Evolutionary conservation across 106 monocot genomes (phyloP), one percentile per base, ranked within the genome.

Genomic region (Dendrobium officinale): DNA sequence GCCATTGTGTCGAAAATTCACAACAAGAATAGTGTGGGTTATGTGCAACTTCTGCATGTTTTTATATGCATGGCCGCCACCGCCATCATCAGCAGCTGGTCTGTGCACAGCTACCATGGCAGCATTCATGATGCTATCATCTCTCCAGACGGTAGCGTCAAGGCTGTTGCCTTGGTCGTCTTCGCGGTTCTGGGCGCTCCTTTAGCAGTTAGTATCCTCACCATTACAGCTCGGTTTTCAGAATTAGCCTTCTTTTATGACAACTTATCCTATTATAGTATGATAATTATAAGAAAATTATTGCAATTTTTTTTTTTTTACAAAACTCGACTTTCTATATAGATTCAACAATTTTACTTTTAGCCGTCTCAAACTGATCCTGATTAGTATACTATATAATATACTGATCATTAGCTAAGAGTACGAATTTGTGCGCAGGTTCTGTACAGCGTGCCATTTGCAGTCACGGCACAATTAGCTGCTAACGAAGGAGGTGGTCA

Each of bases 401-500:
- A 2, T 13, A 51, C 51, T 51, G 51, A 51, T 13, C 51, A 51
- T 51, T 51, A 51, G n/a, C n/a, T 22, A 22, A 61, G n/a, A 61
- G n/a, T 5, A 11, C 3, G 75, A 1, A 16, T 74, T 61, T 64
- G 48, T 61, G 42, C 84, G 49, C 82, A 97, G 97, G 79, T 97
- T 58, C 73, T 92, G 16, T 97, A 86, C 78, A 97, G 97, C 66
- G 87, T 97, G 58, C 97, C 97, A 8, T 97, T 94, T 79, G 92
- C 94, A 1, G 84, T 88, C 49, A 86, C 94, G 4, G 90, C 94
- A 9, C 89, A 92, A 19, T 80, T 97, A 44, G 92, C 89, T n/a
- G 86, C 79, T 6, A 88, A 51, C n/a, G 82, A 75, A 33, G 97
- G 97, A 11, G 92, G 92, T 0, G 97, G 97, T 42, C 97, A 97